Base-by-base conservation (phyloP, 2,329 filamentous ascomycete genomes). In the Venturiaceae sp. region DNA sequence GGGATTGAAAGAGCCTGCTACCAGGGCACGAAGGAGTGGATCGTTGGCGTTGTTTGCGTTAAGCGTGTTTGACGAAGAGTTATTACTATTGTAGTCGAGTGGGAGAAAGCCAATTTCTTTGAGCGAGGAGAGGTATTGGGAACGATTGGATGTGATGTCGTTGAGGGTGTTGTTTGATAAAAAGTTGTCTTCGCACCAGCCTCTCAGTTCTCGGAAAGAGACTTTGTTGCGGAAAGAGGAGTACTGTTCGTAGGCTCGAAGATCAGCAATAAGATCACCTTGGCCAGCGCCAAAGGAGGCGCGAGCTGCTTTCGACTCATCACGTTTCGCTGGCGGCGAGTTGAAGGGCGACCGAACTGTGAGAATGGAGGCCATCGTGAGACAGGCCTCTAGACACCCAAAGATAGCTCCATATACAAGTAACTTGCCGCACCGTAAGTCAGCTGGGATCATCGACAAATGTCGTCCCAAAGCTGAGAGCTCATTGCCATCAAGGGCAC, bases 321-420 rank as follows among this genome's bases (percentile, higher is more conserved):
- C 90, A 19, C 94, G 83, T 68, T 86, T 92, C 28, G 94, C 87
- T 19, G 86, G 83, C 0, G 92, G 92, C 0, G 88, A 88, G 3
- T 95, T 73, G 68, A 99, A 99, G 0, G 94, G 92, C 62, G 86
- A 90, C 66, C 85, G 86, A 30, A 89, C 87, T 58, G 91, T 96
- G n/a, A 99, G 79, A 41, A 97, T 94, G 8, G 92, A 87, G 1
- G 94, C 90, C 62, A 97, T 92, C 2, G 88, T 91, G 58, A 97
- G 80, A 64, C 87, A 91, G 56, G 92, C 85, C 66, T 96, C 90
- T 6, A 97, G 80, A 67, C 92, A 97, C 34, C 89, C 89, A 67
- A 99, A 97, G 60, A 95, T 91, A 16, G 90, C 87, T 5, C 94
- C 94, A 67, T 95, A 96, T 3, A 99, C 89, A 80, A 99, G 90